phyloP scores from a whole-genome alignment of 148 eudicot genomes.

The Fagopyrum homotropicum region DNA sequence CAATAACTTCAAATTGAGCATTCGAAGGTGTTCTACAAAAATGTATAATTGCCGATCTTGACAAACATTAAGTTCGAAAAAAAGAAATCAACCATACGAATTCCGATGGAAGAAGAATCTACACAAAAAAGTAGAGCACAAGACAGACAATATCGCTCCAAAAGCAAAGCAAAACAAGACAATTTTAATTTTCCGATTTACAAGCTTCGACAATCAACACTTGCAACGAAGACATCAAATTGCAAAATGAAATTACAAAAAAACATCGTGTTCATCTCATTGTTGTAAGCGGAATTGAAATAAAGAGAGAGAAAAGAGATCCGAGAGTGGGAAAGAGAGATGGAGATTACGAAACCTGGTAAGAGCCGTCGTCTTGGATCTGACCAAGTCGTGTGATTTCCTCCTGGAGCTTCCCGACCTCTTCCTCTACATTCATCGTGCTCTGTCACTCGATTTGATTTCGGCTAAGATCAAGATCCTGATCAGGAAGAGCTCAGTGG shows the following conservation, averaged over 20 bases:
- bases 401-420: conserved; percentile 66
- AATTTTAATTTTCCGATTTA: not conserved
- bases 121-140: not conserved
- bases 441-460: conserved; percentile 4
- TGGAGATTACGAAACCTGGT: conserved; percentile 36
- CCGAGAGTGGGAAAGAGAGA: not conserved
- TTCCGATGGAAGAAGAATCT: not conserved
- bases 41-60: not conserved
- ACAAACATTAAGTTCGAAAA: not conserved
- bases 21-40: not conserved
- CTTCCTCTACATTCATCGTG: conserved; percentile 86
- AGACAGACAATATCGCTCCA: not conserved
- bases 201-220: not conserved
- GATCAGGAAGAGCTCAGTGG: not conserved
- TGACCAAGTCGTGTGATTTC: conserved; percentile 90
- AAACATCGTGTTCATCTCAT: not conserved
- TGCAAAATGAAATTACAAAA: not conserved
- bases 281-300: not conserved
- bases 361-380: conserved; percentile 82
- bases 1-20: not conserved
- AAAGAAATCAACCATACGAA: not conserved
- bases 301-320: not conserved
- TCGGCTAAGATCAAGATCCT: conserved; percentile 1
- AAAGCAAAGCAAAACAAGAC: not conserved
- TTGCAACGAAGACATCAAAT: not conserved